Conservation (phyloP, 164 flowering plant species). For the Piper longum region DNA sequence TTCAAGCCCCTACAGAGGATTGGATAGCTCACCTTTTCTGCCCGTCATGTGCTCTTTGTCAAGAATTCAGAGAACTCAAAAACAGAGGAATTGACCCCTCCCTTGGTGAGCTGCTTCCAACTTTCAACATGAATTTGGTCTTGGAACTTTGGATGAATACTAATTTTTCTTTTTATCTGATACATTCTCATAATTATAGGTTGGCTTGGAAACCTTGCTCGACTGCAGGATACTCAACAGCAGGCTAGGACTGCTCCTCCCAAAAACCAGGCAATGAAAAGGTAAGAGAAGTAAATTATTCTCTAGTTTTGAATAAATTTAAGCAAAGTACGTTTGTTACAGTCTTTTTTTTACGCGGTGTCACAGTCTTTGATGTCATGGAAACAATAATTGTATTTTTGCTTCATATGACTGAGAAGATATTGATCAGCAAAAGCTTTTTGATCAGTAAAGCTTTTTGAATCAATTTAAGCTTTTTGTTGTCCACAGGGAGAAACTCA, state of each 20-base stretch:
- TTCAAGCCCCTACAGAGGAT: constrained; percentile 25
- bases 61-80: constrained; percentile 25
- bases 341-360: too few relatives aligned
- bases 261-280: constrained; percentile 4
- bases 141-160: background rate
- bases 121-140: background rate
- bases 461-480: too few relatives aligned
- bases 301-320: background rate
- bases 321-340: too few relatives aligned
- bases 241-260: constrained; percentile 4
- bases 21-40: constrained; percentile 21
- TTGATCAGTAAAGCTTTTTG: too few relatives aligned
- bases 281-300: background rate
- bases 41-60: constrained; percentile 33
- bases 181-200: background rate
- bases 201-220: constrained; percentile 9
- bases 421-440: too few relatives aligned
- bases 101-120: constrained; percentile 10
- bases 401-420: too few relatives aligned
- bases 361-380: too few relatives aligned
- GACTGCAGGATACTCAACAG: constrained; percentile 1
- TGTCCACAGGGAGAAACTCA: too few relatives aligned
- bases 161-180: background rate
- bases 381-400: too few relatives aligned
- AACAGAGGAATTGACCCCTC: constrained; percentile 27